Conservation (phyloP, 2,329 filamentous ascomycete species). For the Fusarium marasasianum region DNA sequence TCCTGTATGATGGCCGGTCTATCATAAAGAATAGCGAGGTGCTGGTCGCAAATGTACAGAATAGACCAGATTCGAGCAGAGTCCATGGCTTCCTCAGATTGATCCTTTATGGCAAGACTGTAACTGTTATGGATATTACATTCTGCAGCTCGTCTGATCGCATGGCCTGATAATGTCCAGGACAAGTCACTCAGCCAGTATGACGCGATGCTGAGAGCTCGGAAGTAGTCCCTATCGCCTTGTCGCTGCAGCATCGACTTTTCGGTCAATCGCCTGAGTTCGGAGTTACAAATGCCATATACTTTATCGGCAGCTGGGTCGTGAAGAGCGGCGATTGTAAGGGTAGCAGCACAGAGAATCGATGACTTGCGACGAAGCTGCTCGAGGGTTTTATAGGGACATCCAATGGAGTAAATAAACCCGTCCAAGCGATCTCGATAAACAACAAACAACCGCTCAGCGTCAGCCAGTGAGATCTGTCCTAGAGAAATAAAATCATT, state of each 20-base stretch:
- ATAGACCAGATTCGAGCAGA: slow-evolving; percentile 69
- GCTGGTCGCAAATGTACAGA: slow-evolving; percentile 69
- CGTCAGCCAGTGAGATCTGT: slow-evolving; percentile 55
- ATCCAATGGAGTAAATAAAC: slow-evolving; percentile 62
- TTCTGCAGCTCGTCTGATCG: slow-evolving; percentile 60
- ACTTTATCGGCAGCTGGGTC: slow-evolving; percentile 62
- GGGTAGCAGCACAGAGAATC: slow-evolving; percentile 63
- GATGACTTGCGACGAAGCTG: slow-evolving; percentile 64
- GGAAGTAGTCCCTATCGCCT: slow-evolving; percentile 59
- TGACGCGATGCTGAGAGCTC: slow-evolving; percentile 67
- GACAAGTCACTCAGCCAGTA: slow-evolving; percentile 69
- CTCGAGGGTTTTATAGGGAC: slow-evolving; percentile 59
- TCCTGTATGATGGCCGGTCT: slow-evolving; percentile 67
- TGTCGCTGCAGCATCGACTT: slow-evolving; percentile 51
- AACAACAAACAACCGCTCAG: slow-evolving; percentile 59
- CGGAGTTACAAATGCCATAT: slow-evolving; percentile 57
- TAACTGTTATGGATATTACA: slow-evolving; percentile 56
- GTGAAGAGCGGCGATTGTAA: slow-evolving; percentile 67
- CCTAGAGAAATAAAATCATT: slow-evolving; percentile 53
- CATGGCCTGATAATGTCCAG: slow-evolving; percentile 68
- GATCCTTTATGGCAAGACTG: slow-evolving; percentile 49
- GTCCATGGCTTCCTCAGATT: slow-evolving; percentile 57
- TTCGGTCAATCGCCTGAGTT: slow-evolving; percentile 64
- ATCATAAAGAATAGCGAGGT: slow-evolving; percentile 69
- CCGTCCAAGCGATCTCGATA: slow-evolving; percentile 62